Percentiles rank a stretch among this genome's conserved stretches.
These are phyloP conservation scores for Malassezia obtusa DNA, from an alignment of 1,284 basidiomycete genomes.

Conservation along the genomic window DNA sequence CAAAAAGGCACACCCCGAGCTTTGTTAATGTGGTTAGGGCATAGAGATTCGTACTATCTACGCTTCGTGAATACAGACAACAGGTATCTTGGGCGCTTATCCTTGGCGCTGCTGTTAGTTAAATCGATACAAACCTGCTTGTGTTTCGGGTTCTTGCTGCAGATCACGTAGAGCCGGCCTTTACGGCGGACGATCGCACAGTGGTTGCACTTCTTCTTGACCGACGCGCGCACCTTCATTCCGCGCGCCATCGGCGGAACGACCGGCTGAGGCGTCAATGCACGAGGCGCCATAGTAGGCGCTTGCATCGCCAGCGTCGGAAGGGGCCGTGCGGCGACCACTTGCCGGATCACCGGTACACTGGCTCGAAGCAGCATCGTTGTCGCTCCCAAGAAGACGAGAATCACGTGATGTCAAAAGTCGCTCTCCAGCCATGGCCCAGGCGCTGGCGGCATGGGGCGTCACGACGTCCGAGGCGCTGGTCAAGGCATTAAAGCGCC, in stretches of 20 bases:
- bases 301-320: slow-evolving; percentile 15
- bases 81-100: slow-evolving; percentile 4
- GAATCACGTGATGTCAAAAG: neutral
- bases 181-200: slow-evolving; percentile 56
- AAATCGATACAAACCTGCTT: slow-evolving; percentile 70
- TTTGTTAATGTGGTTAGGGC: slow-evolving; percentile 21
- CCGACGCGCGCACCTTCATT: slow-evolving; percentile 91
- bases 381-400: neutral
- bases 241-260: slow-evolving; percentile 53
- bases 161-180: slow-evolving; percentile 84
- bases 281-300: neutral
- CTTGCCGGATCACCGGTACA: slow-evolving; percentile 16
- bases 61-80: neutral
- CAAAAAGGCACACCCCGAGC: slow-evolving; percentile 39
- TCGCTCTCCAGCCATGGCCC: slow-evolving; percentile 4
- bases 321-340: slow-evolving; percentile 11
- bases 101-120: slow-evolving; percentile 12
- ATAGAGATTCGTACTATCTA: neutral
- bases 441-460: slow-evolving; percentile 18
- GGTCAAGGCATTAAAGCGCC: slow-evolving; percentile 27
- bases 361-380: slow-evolving; percentile 21
- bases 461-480: slow-evolving; percentile 36
- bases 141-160: slow-evolving; percentile 88
- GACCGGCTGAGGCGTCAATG: slow-evolving; percentile 17
- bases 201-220: slow-evolving; percentile 58